Base-by-base conservation (phyloP, 176 grass and related monocot species). In the Triticum dicoccoides region DNA sequence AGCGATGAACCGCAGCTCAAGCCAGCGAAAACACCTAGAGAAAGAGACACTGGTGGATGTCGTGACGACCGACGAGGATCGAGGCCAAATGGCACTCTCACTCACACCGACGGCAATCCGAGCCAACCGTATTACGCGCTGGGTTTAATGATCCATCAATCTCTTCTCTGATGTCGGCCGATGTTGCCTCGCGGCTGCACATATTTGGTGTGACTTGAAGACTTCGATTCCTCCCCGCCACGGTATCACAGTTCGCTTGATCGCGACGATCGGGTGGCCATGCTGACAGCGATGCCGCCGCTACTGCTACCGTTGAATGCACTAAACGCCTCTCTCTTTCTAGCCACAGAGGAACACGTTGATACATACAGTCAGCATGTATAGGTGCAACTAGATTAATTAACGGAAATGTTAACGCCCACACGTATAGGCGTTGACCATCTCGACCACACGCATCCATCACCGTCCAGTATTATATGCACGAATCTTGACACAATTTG, bases 171-270 rank as follows among this genome's bases (percentile, higher is more conserved):
- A 39, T 59, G 33, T n/a, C 56, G 54, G 33, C 77, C 35, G 37
- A 24, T 29, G 72, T 25, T 59, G 54, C 54, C 6, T 21, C 3
- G 54, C 3, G 0, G 61, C 15, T 3, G 14, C 58, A 11, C 62
- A 75, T 52, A 65, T 58, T 62, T 12, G 79, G 61, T 63, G 25
- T 21, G 80, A 77, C 86, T 69, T 61, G 70, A 56, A 87, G 85
- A 11, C 32, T 41, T 5, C 13, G 42, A 3, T 69, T 33, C 18
- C 15, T 49, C 5, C 37, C 14, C 3, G 23, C 38, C 20, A 11
- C 21, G 21, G 2, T 7, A 0, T 20, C 44, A 78, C n/a, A 2
- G 35, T 20, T 80, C 11, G 62, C 4, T 64, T 69, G 80, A 70
- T 77, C 20, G 58, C 63, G 64, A 78, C 45, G 73, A 63, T 69